Evolutionary conservation across 495 filamentous ascomycete genomes (phyloP).

Genomic region (Pseudomonodictys pantanalensis): DNA sequence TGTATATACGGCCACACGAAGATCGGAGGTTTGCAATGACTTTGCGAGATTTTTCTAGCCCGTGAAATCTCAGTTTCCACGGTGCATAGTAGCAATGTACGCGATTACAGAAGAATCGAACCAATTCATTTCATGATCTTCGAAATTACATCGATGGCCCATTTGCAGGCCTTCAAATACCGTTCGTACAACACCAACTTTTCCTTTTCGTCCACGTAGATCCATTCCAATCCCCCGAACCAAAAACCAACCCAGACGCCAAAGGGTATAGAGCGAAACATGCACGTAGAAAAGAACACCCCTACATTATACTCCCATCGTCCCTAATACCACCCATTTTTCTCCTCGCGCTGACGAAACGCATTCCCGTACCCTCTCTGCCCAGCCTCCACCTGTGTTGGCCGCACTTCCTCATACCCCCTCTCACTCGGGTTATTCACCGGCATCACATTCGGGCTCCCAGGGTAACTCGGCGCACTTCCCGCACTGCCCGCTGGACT

Average conservation of each 20-base stretch:
- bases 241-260: conserved; percentile 1
- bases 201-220: background rate
- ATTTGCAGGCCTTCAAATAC: background rate
- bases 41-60: too few species aligned
- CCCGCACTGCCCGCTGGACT: background rate
- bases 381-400: background rate
- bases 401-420: background rate
- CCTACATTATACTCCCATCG: too few species aligned
- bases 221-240: background rate
- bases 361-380: background rate
- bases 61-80: too few species aligned
- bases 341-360: conserved; percentile 9
- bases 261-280: conserved; percentile 18
- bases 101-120: too few species aligned
- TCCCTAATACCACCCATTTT: conserved; percentile 12
- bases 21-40: too few species aligned
- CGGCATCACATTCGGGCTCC: background rate
- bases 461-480: background rate
- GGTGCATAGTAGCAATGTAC: too few species aligned
- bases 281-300: background rate
- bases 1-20: too few species aligned
- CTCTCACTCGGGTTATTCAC: background rate
- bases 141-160: too few species aligned
- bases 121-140: too few species aligned
- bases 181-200: background rate